Base-by-base conservation (phyloP, 352 stramenopile genomes). In the Globisporangium abappressorium region DNA sequence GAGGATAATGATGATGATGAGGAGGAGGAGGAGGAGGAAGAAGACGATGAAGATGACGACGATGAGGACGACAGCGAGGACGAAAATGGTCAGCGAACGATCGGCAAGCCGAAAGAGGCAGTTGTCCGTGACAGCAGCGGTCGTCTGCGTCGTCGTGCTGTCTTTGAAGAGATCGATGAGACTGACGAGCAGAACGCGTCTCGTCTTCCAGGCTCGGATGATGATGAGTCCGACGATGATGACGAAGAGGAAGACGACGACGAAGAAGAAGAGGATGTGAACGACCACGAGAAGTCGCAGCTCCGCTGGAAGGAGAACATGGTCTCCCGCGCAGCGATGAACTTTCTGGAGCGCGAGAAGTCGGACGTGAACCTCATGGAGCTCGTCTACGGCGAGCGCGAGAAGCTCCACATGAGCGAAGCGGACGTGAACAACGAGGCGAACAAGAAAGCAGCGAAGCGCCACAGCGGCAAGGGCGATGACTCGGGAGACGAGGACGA, bases 311-410 rank as follows among this genome's bases (percentile, higher is more conserved):
- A 97, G 73, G 79, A 92, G 30, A 92, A 94, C 36, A 78, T 97
- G 61, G 89, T 86, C 24, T 87, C 89, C 0, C 91, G 90, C 49
- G 92, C 89, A 11, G 89, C 88, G 26, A 84, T 85, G 36, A 93
- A 90, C 65, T 98, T 95, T 65, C 54, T 93, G 54, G 91, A 95
- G 74, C 87, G 84, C 30, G 87, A 94, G 69, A 85, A 83, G 43
- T 75, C 73, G 11, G 84, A 93, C 46, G 75, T 96, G 49, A 97
- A 97, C 68, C 73, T 97, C 4, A 97, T 97, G 89, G 91, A 97
- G 61, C 71, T 97, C 14, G 92, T 98, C 41, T 98, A 98, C 68
- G 92, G 92, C 18, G 81, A 90, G 47, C 78, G 81, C 18, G 80
- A 87, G 57, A 95, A 95, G 74, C 72, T 94, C 1, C 82, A 94